Evolutionary conservation across 805 yeast genomes (phyloP).

Genomic region (Hyphopichia homilentoma): DNA sequence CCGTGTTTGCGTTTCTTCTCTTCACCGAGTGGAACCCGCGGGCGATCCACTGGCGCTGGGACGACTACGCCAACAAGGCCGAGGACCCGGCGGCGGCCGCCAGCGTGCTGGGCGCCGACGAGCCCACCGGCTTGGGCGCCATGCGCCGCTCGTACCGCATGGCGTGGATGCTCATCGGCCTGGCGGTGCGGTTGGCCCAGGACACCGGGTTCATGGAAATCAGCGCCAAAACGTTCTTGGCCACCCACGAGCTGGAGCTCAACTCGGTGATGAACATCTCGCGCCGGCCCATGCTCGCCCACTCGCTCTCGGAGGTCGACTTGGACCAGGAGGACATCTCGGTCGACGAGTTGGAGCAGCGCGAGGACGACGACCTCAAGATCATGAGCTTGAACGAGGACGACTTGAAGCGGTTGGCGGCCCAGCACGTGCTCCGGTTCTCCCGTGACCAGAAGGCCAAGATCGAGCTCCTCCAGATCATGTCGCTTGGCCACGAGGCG

Average conservation of each 20-base stretch:
- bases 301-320: slow-evolving; percentile 65
- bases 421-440: slow-evolving; percentile 43
- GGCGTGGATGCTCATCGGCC: slow-evolving; percentile 93
- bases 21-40: slow-evolving; percentile 96
- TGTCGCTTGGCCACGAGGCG: slow-evolving; percentile 79
- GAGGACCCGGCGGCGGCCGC: slow-evolving; percentile 30
- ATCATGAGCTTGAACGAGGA: slow-evolving; percentile 32
- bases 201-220: slow-evolving; percentile 78
- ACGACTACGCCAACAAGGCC: slow-evolving; percentile 71
- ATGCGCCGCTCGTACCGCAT: slow-evolving; percentile 82
- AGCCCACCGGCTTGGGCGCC: slow-evolving; percentile 72
- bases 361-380: slow-evolving; percentile 21
- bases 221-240: slow-evolving; percentile 70
- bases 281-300: slow-evolving; percentile 71
- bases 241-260: slow-evolving; percentile 82
- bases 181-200: slow-evolving; percentile 81
- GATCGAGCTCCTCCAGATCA: slow-evolving; percentile 72
- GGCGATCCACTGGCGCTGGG: slow-evolving; percentile 86
- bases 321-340: slow-evolving; percentile 42
- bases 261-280: slow-evolving; percentile 79
- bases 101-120: slow-evolving; percentile 16
- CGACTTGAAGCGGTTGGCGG: slow-evolving; percentile 20
- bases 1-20: slow-evolving; percentile 76
- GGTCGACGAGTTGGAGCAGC: slow-evolving; percentile 25
- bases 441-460: slow-evolving; percentile 68